Conservation (phyloP, 164 flowering plant genomes). For the Taxillus chinensis region DNA sequence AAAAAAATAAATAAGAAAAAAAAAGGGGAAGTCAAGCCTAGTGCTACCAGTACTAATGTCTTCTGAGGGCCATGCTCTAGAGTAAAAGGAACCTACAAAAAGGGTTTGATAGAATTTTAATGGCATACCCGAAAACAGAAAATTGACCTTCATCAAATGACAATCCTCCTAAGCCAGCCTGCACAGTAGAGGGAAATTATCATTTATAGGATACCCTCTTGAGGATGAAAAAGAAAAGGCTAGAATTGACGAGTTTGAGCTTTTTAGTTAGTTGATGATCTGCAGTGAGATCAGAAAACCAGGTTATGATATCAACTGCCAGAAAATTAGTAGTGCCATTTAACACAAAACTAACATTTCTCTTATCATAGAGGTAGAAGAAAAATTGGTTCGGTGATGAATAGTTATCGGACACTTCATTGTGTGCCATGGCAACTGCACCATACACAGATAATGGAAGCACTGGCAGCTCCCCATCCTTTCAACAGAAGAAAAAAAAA, state of each 20-base stretch:
- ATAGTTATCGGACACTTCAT: constrained; percentile 67
- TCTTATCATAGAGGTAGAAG: constrained; percentile 86
- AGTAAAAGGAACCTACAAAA: neutral
- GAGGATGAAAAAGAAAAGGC: neutral
- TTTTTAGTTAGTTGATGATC: too few species aligned
- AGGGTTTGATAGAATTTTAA: neutral
- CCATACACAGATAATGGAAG: constrained; percentile 96
- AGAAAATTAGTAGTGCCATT: too few species aligned
- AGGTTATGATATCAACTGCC: neutral
- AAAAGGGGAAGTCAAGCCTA: too few species aligned
- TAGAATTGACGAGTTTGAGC: neutral
- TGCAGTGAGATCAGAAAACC: too few species aligned
- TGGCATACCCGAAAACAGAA: constrained; percentile 85
- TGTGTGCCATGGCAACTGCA: constrained; percentile 92
- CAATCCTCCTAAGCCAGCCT: constrained; percentile 94
- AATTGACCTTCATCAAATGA: constrained; percentile 98
- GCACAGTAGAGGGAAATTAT: constrained; percentile 7
- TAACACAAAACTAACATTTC: constrained; percentile 52
- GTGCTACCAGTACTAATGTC: too few species aligned
- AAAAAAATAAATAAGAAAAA: too few species aligned
- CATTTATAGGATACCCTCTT: neutral
- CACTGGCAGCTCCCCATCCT: constrained; percentile 97
- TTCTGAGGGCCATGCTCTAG: too few species aligned
- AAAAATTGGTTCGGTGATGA: constrained; percentile 89
- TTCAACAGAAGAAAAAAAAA: constrained; percentile 6